Base-by-base conservation (phyloP, 805 yeast species). In the Yamadazyma tumulicola region DNA sequence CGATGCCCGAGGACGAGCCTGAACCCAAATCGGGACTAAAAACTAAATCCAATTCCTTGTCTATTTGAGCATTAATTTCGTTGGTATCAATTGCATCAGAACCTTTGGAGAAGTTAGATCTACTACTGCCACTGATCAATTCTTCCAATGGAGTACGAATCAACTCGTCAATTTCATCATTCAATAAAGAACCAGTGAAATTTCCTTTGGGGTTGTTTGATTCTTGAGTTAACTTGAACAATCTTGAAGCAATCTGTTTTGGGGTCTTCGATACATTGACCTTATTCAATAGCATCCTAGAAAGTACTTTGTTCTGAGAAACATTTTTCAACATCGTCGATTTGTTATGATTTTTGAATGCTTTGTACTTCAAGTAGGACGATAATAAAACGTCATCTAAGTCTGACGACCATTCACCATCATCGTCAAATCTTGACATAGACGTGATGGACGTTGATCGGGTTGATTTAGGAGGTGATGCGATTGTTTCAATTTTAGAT, bases 271-370 rank as follows among this genome's bases (percentile, higher is more conserved):
- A 45, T 1, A 59, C 46, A 8, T 66, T 65, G 6, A 69, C 56
- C 41, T 56, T 61, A 39, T 57, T 57, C 18, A 49, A 50, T 20
- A 67, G 39, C 70, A 67, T 64, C 31, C 69, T 49, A 3, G 69
- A 61, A 27, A 67, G 47, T 10, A 64, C 57, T 38, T 64, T 66
- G 42, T 65, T 64, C 39, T 64, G 70, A 4, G 64, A 54, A 11
- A 68, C 53, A 29, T 55, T 54, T 30, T 54, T 59, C 38, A 61
- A 48, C 6, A 55, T 42, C 7, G 52, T 38, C 0, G 57, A 39
- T 15, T 43, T 31, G 19, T 53, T 57, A 32, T 50, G 50, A 10
- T 52, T 54, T 32, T 52, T 51, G 43, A 61, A 64, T 11, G 52
- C 47, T 15, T 52, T 52, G 39, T 57, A 66, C 39, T 64, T 65